Evolutionary conservation across 352 stramenopile species (phyloP).

Genomic region (Thraustochytrium sp.): DNA sequence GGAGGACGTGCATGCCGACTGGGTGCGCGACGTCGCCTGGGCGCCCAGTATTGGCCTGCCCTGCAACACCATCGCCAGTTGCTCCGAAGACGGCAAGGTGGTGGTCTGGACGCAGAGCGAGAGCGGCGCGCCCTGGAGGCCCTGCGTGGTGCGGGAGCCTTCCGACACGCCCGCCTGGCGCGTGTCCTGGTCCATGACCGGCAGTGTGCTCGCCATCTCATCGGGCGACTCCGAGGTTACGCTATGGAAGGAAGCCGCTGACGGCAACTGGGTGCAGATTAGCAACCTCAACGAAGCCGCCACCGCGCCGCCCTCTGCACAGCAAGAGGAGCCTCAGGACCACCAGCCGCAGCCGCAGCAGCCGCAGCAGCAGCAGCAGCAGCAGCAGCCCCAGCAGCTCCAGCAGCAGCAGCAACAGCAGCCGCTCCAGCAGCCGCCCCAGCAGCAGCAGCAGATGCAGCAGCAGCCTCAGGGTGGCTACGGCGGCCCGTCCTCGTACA

Average conservation of each 20-base stretch:
- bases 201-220: constrained; percentile 94
- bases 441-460: neutral
- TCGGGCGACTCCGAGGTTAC: constrained; percentile 93
- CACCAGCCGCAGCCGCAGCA: neutral
- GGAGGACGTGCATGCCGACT: constrained; percentile 74
- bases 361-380: neutral
- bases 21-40: constrained; percentile 94
- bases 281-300: constrained; percentile 31
- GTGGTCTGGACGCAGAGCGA: constrained; percentile 88
- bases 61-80: constrained; percentile 85
- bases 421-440: neutral
- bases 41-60: constrained; percentile 83
- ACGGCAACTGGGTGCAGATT: constrained; percentile 72
- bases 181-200: constrained; percentile 96
- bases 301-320: neutral
- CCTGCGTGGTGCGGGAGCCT: constrained; percentile 62
- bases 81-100: constrained; percentile 68
- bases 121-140: constrained; percentile 53
- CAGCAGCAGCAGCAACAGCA: neutral
- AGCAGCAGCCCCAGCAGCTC: neutral
- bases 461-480: neutral
- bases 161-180: constrained; percentile 86
- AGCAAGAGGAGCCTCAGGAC: neutral
- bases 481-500: neutral
- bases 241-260: constrained; percentile 95